These are phyloP conservation scores for Chlamydomonas sp. DNA, from an alignment of 139 green algal species.

Conservation along the genomic window DNA sequence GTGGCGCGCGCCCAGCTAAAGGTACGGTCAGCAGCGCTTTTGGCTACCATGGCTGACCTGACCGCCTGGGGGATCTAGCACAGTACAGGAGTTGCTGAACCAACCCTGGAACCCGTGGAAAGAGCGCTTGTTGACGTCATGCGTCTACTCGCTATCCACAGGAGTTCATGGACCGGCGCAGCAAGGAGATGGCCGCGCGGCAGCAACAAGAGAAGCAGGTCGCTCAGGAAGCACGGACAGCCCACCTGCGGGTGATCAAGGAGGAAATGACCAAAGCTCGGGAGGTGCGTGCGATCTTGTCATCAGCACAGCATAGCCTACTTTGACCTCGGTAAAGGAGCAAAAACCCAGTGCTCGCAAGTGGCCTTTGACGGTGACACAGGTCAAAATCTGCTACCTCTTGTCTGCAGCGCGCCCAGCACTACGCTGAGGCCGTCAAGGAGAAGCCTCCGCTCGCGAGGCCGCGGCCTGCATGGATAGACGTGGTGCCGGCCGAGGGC, in stretches of 20 bases:
- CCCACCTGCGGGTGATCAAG: constrained; percentile 5
- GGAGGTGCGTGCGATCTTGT: background rate
- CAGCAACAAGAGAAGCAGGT: constrained; percentile 16
- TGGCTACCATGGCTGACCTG: no score
- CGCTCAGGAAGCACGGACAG: background rate
- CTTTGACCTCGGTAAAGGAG: no score
- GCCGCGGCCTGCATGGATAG: constrained; percentile 20
- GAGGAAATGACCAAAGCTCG: constrained; percentile 17
- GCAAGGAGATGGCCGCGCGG: background rate
- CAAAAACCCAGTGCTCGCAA: no score
- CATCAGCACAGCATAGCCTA: background rate
- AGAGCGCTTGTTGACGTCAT: no score
- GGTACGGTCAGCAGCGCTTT: no score
- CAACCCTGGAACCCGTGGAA: no score
- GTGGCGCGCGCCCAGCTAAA: constrained; percentile 16
- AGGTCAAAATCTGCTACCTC: no score
- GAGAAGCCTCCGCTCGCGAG: background rate
- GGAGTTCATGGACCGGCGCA: constrained; percentile 29
- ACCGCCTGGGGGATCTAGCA: no score
- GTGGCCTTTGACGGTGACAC: no score
- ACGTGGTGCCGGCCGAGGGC: background rate
- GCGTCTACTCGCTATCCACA: no score
- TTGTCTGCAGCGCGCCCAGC: constrained; percentile 9
- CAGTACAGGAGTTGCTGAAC: no score
- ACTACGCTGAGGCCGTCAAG: constrained; percentile 10